These are phyloP conservation scores for Trifolium dubium DNA, from an alignment of 306 rosid species.

Conservation along the genomic window DNA sequence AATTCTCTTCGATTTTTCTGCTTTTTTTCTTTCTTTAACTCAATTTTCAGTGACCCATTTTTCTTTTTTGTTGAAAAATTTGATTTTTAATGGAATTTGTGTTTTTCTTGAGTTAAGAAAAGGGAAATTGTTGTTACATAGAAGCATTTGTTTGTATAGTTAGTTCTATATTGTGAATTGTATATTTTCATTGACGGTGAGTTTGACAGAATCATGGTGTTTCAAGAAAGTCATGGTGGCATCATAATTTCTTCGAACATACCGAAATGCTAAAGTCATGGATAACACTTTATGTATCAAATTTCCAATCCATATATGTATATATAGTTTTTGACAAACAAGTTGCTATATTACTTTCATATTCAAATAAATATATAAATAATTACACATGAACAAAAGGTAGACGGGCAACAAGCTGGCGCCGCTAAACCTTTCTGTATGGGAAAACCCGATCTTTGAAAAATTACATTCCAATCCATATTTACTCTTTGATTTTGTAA, in stretches of 20 bases:
- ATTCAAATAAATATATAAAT: too few species aligned
- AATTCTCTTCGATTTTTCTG: constrained; percentile 31
- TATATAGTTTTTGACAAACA: too few species aligned
- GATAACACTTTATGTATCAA: background rate
- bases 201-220: background rate
- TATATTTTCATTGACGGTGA: background rate
- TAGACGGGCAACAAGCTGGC: too few species aligned
- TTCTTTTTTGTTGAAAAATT: constrained; percentile 2
- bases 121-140: background rate
- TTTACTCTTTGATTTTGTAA: constrained; percentile 4
- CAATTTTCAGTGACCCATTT: constrained; percentile 20
- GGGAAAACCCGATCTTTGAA: too few species aligned
- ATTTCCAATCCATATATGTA: background rate
- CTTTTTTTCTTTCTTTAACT: constrained; percentile 13
- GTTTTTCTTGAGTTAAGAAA: background rate
- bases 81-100: background rate
- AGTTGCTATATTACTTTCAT: too few species aligned
- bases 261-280: background rate
- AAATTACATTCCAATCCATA: too few species aligned
- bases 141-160: background rate
- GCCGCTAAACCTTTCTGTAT: too few species aligned
- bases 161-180: background rate
- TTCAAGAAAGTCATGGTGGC: background rate
- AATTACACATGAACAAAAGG: too few species aligned
- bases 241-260: background rate